These are phyloP conservation scores for Chaetomiaceae sp. DNA, from an alignment of 2,329 filamentous ascomycete species.

Conservation along the genomic window DNA sequence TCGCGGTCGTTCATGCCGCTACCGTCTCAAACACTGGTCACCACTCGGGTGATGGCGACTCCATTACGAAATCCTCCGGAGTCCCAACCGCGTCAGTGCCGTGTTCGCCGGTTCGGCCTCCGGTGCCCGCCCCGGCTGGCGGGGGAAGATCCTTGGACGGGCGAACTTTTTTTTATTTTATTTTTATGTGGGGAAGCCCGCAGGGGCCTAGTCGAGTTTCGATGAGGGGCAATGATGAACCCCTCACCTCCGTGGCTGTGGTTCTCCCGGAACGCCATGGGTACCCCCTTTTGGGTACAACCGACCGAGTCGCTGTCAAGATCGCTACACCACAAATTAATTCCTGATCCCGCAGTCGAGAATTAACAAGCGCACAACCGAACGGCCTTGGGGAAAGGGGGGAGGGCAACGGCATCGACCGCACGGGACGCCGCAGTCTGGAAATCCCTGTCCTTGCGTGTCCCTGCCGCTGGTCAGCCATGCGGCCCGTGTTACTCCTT, in stretches of 20 bases:
- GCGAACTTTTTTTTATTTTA: no score
- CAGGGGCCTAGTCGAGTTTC: no score
- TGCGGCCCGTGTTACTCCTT: neutral
- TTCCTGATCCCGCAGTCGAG: neutral
- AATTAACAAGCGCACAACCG: neutral
- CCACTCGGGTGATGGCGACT: neutral
- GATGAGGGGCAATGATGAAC: slow-evolving; percentile 18
- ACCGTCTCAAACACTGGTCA: no score
- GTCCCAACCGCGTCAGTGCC: no score
- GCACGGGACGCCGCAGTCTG: neutral
- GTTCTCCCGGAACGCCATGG: slow-evolving; percentile 13
- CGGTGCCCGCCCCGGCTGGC: no score
- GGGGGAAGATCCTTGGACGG: no score
- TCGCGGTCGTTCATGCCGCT: slow-evolving; percentile 1
- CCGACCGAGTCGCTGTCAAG: neutral
- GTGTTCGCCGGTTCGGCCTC: no score
- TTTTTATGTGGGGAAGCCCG: no score
- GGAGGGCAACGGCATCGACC: slow-evolving; percentile 4
- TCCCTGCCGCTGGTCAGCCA: neutral
- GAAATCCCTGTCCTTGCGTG: neutral
- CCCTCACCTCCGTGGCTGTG: slow-evolving; percentile 5
- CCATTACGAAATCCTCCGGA: neutral
- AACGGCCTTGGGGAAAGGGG: neutral
- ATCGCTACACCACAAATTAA: neutral
- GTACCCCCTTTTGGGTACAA: slow-evolving; percentile 12